These are phyloP conservation scores for Colletotrichum agaves DNA, from an alignment of 2,329 filamentous ascomycete genomes.

Conservation along the genomic window DNA sequence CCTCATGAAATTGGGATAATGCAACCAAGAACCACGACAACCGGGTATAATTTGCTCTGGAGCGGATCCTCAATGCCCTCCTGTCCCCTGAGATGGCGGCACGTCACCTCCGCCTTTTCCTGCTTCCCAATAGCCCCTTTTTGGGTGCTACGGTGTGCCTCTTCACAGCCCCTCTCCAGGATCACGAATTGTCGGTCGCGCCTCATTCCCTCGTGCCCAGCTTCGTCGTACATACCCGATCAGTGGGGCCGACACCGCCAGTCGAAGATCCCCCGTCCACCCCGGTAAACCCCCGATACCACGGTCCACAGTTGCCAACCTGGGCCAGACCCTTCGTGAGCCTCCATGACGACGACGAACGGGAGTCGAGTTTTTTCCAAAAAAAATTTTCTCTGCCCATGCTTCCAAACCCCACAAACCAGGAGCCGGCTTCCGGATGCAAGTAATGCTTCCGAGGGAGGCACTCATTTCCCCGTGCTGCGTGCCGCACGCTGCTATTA, in stretches of 20 bases:
- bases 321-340: not conserved
- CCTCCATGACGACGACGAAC: conserved; percentile 22
- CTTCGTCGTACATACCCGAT: conserved; percentile 19
- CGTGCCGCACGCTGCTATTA: not conserved
- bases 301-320: not conserved
- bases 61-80: conserved; percentile 32
- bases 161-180: conserved; percentile 14
- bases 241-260: conserved; percentile 31
- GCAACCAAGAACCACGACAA: conserved; percentile 7
- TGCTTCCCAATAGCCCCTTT: not conserved
- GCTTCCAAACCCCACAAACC: not conserved
- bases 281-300: conserved; percentile 21
- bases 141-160: not conserved
- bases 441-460: not conserved
- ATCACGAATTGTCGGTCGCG: conserved; percentile 23
- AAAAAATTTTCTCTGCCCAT: not conserved
- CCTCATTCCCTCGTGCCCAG: conserved; percentile 27
- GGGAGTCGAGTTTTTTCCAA: not conserved
- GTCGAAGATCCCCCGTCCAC: conserved; percentile 13
- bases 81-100: conserved; percentile 25
- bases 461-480: not conserved
- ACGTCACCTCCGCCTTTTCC: conserved; percentile 17
- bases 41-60: conserved; percentile 7
- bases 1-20: conserved; percentile 23
- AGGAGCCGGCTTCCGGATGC: conserved; percentile 14